Percentiles rank a stretch among this genome's conserved stretches.
Evolutionary conservation across 2,329 filamentous ascomycete species (phyloP).

Genomic region (Onygenales sp.): DNA sequence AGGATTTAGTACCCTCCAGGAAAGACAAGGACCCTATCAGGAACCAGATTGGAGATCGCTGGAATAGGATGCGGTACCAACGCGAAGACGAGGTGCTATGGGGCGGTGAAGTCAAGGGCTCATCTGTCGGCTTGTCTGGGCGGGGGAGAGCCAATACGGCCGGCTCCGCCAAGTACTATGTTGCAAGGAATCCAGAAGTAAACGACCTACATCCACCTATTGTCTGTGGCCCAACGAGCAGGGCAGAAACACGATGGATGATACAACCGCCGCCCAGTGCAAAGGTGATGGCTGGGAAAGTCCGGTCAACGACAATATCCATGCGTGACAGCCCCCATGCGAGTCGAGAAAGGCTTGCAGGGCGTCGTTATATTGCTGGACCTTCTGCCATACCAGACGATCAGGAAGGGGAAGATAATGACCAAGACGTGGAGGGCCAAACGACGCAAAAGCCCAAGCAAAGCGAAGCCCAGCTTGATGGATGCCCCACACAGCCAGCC

Average conservation of each 20-base stretch:
- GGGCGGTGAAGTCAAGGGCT: conserved; percentile 44
- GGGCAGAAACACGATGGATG: conserved; percentile 78
- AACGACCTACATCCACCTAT: conserved; percentile 82
- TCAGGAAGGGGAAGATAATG: too few species aligned
- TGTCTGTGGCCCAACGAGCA: conserved; percentile 61
- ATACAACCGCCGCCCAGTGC: conserved; percentile 82
- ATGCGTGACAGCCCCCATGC: conserved; percentile 13
- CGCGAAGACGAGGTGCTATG: conserved; percentile 81
- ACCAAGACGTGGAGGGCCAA: conserved; percentile 5
- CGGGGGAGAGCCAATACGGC: conserved; percentile 26
- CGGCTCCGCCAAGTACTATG: conserved; percentile 48
- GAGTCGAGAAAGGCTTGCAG: background rate
- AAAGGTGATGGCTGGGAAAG: conserved; percentile 82
- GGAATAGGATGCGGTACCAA: conserved; percentile 73
- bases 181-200: conserved; percentile 58
- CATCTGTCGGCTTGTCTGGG: conserved; percentile 43
- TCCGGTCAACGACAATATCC: conserved; percentile 25
- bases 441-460: background rate
- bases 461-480: background rate
- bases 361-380: background rate
- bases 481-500: background rate
- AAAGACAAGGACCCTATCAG: conserved; percentile 38
- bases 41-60: conserved; percentile 44
- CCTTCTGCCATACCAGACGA: too few species aligned
- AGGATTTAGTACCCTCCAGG: conserved; percentile 11